A percentile compares a stretch with the other conserved stretches of the same genome.
These are phyloP conservation scores for Moringa oleifera DNA, from an alignment of 345 rosid genomes.

Conservation along the genomic window DNA sequence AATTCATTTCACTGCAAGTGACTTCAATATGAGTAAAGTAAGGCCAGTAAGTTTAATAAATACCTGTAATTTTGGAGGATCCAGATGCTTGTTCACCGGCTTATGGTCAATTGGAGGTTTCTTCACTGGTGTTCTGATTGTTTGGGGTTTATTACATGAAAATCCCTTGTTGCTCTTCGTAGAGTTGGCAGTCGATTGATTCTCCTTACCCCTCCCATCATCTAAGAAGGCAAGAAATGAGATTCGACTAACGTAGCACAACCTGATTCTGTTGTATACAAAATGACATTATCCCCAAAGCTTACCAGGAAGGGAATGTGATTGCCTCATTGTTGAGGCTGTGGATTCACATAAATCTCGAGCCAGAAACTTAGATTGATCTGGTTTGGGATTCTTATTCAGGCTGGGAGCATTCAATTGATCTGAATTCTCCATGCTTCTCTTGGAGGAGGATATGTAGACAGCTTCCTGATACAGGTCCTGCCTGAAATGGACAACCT, in stretches of 20 bases:
- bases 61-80: slow-evolving; percentile 42
- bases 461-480: slow-evolving; percentile 73
- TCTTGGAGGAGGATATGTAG: slow-evolving; percentile 51
- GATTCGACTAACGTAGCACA: not conserved
- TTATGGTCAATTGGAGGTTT: slow-evolving; percentile 27
- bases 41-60: not conserved
- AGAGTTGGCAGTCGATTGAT: slow-evolving; percentile 27
- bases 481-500: slow-evolving; percentile 61
- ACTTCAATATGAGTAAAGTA: not conserved
- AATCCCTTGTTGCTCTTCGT: slow-evolving; percentile 27
- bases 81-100: slow-evolving; percentile 35
- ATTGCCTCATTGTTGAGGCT: slow-evolving; percentile 17
- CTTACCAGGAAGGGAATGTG: slow-evolving; percentile 35
- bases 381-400: slow-evolving; percentile 25
- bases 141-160: slow-evolving; percentile 21
- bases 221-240: slow-evolving; percentile 23
- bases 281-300: not conserved
- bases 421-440: slow-evolving; percentile 28
- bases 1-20: slow-evolving; percentile 11
- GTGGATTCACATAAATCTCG: slow-evolving; percentile 21
- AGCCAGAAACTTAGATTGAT: slow-evolving; percentile 19
- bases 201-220: slow-evolving; percentile 37
- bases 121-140: slow-evolving; percentile 28
- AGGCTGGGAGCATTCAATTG: slow-evolving; percentile 23
- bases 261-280: not conserved